Base-by-base conservation (phyloP, 2,329 filamentous ascomycete species). In the Monilinia fructigena region DNA sequence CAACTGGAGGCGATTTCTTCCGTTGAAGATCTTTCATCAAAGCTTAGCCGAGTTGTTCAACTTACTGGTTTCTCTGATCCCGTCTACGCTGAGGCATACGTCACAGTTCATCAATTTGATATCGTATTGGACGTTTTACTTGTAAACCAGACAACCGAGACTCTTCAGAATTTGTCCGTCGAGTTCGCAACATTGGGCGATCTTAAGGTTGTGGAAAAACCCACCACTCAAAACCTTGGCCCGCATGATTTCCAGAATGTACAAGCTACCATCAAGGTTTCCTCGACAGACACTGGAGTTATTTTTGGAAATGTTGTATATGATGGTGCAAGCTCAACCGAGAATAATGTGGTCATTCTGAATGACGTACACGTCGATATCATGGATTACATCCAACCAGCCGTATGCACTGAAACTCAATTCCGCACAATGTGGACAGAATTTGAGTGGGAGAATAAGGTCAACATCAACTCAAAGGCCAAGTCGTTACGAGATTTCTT, bases 341-440 rank as follows among this genome's bases (percentile, higher is more conserved):
- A 96, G 77, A 96, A 91, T 65, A 96, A 97, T 72, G 95, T 99
- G 11, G 95, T 99, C 65, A 99, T 99, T 72, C 85, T 99, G 64
- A 98, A 98, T 77, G 95, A 99, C 77, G 88, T 99, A 40, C 95
- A 99, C 75, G 94, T 98, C 66, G 95, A 99, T 76, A 97, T 99
- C 71, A 99, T 99, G 95, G 95, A 99, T 80, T 99, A 99, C 81
- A 99, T 99, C 75, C 94, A 98, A 77, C 95, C 95, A 1, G 94
- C 94, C 8, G 89, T 93, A 20, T 99, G 95, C 83, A 95, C 92
- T 5, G 95, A 99, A 82, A 97, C 94, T 14, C 93, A 98, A 76
- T 99, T 99, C 88, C 88, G 95, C 68, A 96, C 92, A n/a, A 99
- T 99, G 95, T 99, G 95, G 95, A 99, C 95, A 48, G 95, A 99